A percentile compares a stretch with the other conserved stretches of the same genome.
Conservation (phyloP, 225 moss, liverwort and hornwort species). For the Marchantia paleacea region DNA sequence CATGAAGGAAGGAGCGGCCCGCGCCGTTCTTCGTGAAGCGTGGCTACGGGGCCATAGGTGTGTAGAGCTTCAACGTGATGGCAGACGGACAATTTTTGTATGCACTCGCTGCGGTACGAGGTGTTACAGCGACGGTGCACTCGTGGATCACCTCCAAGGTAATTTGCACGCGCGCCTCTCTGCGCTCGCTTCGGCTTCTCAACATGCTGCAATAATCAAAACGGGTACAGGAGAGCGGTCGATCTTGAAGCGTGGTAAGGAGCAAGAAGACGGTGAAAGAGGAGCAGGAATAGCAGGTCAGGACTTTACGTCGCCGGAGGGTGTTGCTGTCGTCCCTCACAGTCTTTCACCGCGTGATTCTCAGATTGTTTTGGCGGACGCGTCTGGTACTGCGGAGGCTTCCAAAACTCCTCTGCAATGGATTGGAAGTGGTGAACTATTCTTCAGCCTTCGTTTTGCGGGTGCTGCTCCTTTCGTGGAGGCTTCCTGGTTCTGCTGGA, state of each 20-base stretch:
- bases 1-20: conserved; percentile 96
- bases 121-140: conserved; percentile 81
- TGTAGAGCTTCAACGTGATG: conserved; percentile 87
- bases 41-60: conserved; percentile 78
- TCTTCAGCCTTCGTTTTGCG: conserved; percentile 54
- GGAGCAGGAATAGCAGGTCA: neutral
- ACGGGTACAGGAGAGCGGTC: conserved; percentile 19
- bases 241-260: conserved; percentile 26
- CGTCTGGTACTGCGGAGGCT: conserved; percentile 26
- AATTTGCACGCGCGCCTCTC: conserved; percentile 75
- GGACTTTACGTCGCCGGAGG: conserved; percentile 21
- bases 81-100: conserved; percentile 68
- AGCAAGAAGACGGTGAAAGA: conserved; percentile 15
- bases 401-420: conserved; percentile 73
- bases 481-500: conserved; percentile 94
- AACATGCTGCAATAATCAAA: conserved; percentile 18
- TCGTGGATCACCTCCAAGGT: conserved; percentile 83
- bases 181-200: conserved; percentile 28
- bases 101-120: conserved; percentile 77
- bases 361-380: conserved; percentile 42
- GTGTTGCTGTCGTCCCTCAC: conserved; percentile 21
- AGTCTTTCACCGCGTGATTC: conserved; percentile 31
- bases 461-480: conserved; percentile 54
- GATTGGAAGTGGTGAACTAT: conserved; percentile 90
- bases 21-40: conserved; percentile 78